A percentile compares a stretch with the other conserved stretches of the same genome.
phyloP scores from a whole-genome alignment of 1,284 basidiomycete species.

The Puccinia coronata region DNA sequence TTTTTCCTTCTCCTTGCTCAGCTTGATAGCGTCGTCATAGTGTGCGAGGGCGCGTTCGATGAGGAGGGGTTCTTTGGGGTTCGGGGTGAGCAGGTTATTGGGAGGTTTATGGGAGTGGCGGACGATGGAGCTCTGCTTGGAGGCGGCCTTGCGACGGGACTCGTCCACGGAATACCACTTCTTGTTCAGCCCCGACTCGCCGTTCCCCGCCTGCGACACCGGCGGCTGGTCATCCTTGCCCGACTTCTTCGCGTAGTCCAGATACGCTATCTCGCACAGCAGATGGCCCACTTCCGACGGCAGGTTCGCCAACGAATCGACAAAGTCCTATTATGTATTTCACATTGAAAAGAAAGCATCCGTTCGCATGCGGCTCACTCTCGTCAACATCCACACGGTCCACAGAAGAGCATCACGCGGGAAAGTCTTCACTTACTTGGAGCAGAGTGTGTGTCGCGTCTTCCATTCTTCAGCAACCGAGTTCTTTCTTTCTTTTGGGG shows the following conservation, averaged over 20 bases:
- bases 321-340: slow-evolving; percentile 35
- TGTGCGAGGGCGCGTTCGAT: slow-evolving; percentile 42
- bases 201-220: slow-evolving; percentile 45
- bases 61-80: slow-evolving; percentile 39
- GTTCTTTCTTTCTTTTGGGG: too few species aligned
- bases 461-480: slow-evolving; percentile 22
- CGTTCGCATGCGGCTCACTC: too few species aligned
- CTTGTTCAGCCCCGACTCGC: slow-evolving; percentile 36
- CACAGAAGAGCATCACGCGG: neutral
- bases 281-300: slow-evolving; percentile 46
- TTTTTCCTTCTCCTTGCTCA: slow-evolving; percentile 48
- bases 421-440: slow-evolving; percentile 29
- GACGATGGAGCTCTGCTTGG: slow-evolving; percentile 46
- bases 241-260: slow-evolving; percentile 48
- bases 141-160: slow-evolving; percentile 43
- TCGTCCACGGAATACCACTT: slow-evolving; percentile 50
- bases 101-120: slow-evolving; percentile 48
- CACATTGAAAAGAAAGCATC: neutral
- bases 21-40: slow-evolving; percentile 50
- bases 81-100: slow-evolving; percentile 48
- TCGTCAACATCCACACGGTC: neutral
- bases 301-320: slow-evolving; percentile 43
- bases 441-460: slow-evolving; percentile 49
- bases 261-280: slow-evolving; percentile 47
- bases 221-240: slow-evolving; percentile 44